Percentiles rank a stretch among this genome's conserved stretches.
Conservation (phyloP, 148 eudicot species). For the Pouteria glomerata region DNA sequence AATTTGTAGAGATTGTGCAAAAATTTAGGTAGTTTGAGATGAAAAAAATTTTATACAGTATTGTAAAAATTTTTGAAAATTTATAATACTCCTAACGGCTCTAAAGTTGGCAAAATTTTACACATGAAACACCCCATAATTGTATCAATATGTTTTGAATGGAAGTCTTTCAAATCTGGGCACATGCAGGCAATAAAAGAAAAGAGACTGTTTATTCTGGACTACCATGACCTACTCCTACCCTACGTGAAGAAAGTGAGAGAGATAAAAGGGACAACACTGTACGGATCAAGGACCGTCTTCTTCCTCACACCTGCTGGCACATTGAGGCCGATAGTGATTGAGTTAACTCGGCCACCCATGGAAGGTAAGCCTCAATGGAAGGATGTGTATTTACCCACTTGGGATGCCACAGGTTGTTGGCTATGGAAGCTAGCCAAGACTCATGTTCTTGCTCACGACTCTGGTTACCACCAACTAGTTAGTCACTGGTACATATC, state of each 20-base stretch:
- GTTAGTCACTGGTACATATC: conserved; percentile 65
- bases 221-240: conserved; percentile 75
- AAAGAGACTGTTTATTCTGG: conserved; percentile 66
- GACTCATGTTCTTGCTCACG: conserved; percentile 82
- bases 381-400: conserved; percentile 53
- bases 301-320: conserved; percentile 41
- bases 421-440: conserved; percentile 97
- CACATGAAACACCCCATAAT: too few species aligned
- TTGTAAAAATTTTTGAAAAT: too few species aligned
- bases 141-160: background rate
- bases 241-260: conserved; percentile 75
- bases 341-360: conserved; percentile 74
- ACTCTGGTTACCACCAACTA: conserved; percentile 76
- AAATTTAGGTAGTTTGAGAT: too few species aligned
- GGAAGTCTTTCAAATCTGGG: too few species aligned
- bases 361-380: conserved; percentile 50
- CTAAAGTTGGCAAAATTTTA: too few species aligned
- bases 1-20: too few species aligned
- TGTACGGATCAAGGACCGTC: conserved; percentile 78
- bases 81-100: too few species aligned
- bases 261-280: conserved; percentile 40
- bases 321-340: conserved; percentile 58
- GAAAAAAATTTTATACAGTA: too few species aligned
- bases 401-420: conserved; percentile 37
- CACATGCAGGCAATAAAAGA: conserved; percentile 46